Evolutionary conservation across 768 basidiomycete genomes (phyloP), one percentile per base, ranked within the genome.

Genomic region (Rhodotorula babjevae): DNA sequence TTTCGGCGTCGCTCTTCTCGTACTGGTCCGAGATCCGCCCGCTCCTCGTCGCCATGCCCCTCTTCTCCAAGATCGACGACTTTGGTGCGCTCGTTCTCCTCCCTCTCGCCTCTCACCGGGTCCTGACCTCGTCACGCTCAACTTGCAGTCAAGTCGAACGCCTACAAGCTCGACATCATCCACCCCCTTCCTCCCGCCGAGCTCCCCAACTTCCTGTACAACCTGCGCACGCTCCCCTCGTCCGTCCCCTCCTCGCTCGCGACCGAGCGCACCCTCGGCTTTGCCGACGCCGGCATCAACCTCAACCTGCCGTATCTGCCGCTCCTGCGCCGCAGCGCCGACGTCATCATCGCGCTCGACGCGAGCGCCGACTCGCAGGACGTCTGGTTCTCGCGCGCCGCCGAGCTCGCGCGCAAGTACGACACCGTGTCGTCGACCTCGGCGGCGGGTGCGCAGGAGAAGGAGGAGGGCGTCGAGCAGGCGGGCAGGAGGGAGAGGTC

Each of bases 281-380:
- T 81, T 61, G 79, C 81, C 69, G 80, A 81, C 66, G 80, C 80
- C 11, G 80, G 80, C 33, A 78, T 77, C 57, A 60, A 76, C 52
- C 76, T 80, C 47, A 81, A 81, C 66, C 59, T 81, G 27, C 80
- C 79, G 10, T 81, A 79, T 61, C 74, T 78, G 1, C 79, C 78
- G 18, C 71, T 79, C 21, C 61, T 80, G 25, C 73, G 80, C 23
- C 68, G 80, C 55, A 49, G 15, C 50, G 33, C 50, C 23, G 68
- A 75, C 62, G 31, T 72, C 55, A 53, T 68, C n/a, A 44, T 77
- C 46, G 75, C 69, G 14, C 72, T 73, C 46, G 73, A 68, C 61
- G 71, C 71, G 33, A 31, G 42, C 29, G 75, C 74, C 33, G 71
- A 73, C 56, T 33, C 36, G 10, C 76, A 80, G 56, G 77, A 79